Evolutionary conservation across 768 basidiomycete species (phyloP).

Genomic region (Podaxis sp.): DNA sequence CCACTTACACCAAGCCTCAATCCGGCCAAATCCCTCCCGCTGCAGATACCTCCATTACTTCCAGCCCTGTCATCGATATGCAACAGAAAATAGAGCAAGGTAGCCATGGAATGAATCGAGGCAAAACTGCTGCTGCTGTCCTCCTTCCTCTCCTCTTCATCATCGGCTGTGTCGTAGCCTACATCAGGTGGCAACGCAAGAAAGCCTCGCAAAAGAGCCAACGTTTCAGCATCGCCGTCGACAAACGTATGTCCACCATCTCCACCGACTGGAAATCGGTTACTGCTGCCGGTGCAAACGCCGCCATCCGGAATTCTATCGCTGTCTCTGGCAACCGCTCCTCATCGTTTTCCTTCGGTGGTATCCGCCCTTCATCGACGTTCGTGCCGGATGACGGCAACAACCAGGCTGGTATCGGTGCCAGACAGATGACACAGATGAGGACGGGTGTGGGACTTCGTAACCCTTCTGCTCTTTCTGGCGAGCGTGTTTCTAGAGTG

Average conservation of each 20-base stretch:
- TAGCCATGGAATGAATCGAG: slow-evolving; percentile 30
- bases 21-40: slow-evolving; percentile 30
- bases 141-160: slow-evolving; percentile 59
- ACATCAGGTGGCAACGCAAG: slow-evolving; percentile 50
- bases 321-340: slow-evolving; percentile 37
- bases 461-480: slow-evolving; percentile 33
- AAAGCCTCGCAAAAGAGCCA: slow-evolving; percentile 47
- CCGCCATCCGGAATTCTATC: slow-evolving; percentile 69
- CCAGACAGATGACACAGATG: slow-evolving; percentile 36
- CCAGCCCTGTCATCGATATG: slow-evolving; percentile 37
- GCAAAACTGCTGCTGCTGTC: slow-evolving; percentile 64
- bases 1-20: slow-evolving; percentile 47
- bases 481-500: slow-evolving; percentile 49
- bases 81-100: slow-evolving; percentile 27
- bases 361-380: slow-evolving; percentile 44
- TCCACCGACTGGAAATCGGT: slow-evolving; percentile 75
- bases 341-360: slow-evolving; percentile 55
- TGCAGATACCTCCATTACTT: slow-evolving; percentile 28
- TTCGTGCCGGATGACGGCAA: slow-evolving; percentile 38
- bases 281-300: slow-evolving; percentile 62
- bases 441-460: slow-evolving; percentile 51
- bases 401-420: slow-evolving; percentile 39
- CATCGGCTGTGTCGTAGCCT: slow-evolving; percentile 35
- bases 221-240: slow-evolving; percentile 62
- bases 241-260: slow-evolving; percentile 82